Conservation (phyloP, 495 filamentous ascomycete species). For the Lasiosphaeria ovina region DNA sequence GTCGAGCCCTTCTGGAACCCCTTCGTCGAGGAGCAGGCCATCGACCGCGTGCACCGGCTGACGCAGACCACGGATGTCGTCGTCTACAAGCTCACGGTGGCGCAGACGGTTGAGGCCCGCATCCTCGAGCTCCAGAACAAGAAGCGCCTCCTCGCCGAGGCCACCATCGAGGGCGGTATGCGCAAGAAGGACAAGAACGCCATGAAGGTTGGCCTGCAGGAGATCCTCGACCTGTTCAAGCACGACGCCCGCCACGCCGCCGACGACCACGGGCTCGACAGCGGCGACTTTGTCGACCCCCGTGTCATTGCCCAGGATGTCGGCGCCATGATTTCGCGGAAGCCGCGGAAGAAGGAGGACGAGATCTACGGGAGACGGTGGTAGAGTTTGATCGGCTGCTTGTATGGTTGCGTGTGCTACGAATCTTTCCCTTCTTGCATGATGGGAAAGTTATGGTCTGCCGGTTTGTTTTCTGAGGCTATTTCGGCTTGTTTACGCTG, state of each 20-base stretch:
- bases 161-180: slow-evolving; percentile 38
- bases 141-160: slow-evolving; percentile 81
- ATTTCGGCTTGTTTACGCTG: too few species aligned
- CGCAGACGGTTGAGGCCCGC: slow-evolving; percentile 81
- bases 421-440: too few species aligned
- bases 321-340: slow-evolving; percentile 11
- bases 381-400: slow-evolving; percentile 17
- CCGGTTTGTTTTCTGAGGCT: too few species aligned
- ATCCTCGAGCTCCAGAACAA: slow-evolving; percentile 90
- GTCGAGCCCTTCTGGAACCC: slow-evolving; percentile 98
- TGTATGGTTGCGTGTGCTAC: neutral
- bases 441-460: too few species aligned
- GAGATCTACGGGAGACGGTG: slow-evolving; percentile 41
- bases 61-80: slow-evolving; percentile 92
- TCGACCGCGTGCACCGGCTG: slow-evolving; percentile 94
- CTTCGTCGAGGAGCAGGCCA: slow-evolving; percentile 98
- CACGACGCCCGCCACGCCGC: slow-evolving; percentile 54
- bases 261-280: neutral
- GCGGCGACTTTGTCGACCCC: slow-evolving; percentile 13
- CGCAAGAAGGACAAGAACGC: slow-evolving; percentile 56
- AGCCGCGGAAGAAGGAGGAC: slow-evolving; percentile 29
- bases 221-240: slow-evolving; percentile 87
- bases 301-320: slow-evolving; percentile 21
- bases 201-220: slow-evolving; percentile 84
- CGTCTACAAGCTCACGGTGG: slow-evolving; percentile 89